Base-by-base conservation (phyloP, 257 asterid species). In the Jasminum sambac region DNA sequence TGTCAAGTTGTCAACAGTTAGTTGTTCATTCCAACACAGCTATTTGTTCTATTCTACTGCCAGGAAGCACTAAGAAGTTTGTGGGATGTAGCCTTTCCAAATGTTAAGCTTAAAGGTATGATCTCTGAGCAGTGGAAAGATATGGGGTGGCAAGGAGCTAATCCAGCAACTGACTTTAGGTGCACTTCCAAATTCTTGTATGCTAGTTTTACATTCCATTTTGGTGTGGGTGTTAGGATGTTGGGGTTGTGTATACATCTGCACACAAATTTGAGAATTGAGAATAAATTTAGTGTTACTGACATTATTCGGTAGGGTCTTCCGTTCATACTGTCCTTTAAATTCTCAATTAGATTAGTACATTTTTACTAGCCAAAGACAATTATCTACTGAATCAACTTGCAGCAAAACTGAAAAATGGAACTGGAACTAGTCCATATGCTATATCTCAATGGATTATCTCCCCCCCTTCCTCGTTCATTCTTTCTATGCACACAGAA, bases 61-160 rank as follows among this genome's bases (percentile, higher is more conserved):
- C 88, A 94, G 97, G 93, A 86, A 84, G 88, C 97, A 72, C 96
- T 94, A 11, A 77, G 63, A 74, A 80, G 83, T 37, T 73, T 94
- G 77, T 94, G 99, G 99, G 74, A 81, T 75, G 79, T 78, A 43
- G 79, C 96, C 62, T 94, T 78, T 79, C 97, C 99, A 16, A 79
- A 85, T 76, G 84, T 88, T 46, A 75, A 83, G 86, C 96, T 91
- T 4, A 84, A 80, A 72, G 84, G 92, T 40, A 26, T 94, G 82
- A 81, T 91, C 76, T 91, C 99, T 9, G 96, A 94, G 76, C 97
- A 91, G 75, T 94, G 99, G 99, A 94, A 94, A 75, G 99, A 91
- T 50, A 94, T 91, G 99, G 97, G 99, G 44, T 94, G 99, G 99
- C 97, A 94, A 84, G 99, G 99, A 70, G 64, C 89, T 41, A 89